Conservation (phyloP, 2,329 filamentous ascomycete species). For the Nemania bipapillata region DNA sequence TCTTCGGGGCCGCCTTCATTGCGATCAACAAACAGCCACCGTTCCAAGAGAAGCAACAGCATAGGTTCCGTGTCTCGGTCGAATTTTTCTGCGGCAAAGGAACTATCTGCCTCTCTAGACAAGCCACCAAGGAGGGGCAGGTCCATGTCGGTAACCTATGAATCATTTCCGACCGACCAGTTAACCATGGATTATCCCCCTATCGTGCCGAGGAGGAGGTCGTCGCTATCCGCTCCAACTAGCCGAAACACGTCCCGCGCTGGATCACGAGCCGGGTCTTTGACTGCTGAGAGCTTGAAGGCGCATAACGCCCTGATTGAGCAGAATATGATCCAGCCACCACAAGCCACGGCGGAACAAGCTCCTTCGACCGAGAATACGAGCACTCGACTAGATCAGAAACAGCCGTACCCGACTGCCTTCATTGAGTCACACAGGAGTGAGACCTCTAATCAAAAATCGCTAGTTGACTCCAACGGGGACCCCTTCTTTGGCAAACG, state of each 20-base stretch:
- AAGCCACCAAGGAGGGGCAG: conserved; percentile 56
- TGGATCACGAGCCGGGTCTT: conserved; percentile 57
- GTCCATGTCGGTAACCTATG: conserved; percentile 61
- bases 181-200: conserved; percentile 71
- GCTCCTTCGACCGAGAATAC: conserved; percentile 47
- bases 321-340: conserved; percentile 46
- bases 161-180: conserved; percentile 58
- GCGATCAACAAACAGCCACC: conserved; percentile 69
- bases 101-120: conserved; percentile 58
- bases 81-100: conserved; percentile 57
- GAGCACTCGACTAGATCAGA: conserved; percentile 44
- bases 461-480: conserved; percentile 63
- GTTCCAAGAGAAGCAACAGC: conserved; percentile 65
- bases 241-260: conserved; percentile 62
- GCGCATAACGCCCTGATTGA: conserved; percentile 61
- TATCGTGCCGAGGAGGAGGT: conserved; percentile 65
- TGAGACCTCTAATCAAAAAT: conserved; percentile 47
- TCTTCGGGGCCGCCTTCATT: conserved; percentile 62
- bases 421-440: conserved; percentile 54
- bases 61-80: conserved; percentile 60
- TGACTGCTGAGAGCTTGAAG: conserved; percentile 68
- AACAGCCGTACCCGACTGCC: conserved; percentile 48
- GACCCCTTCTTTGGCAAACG: conserved; percentile 65
- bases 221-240: conserved; percentile 71
- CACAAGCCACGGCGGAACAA: conserved; percentile 48